Conservation (phyloP, 345 rosid genomes). For the Noccaea caerulescens region DNA sequence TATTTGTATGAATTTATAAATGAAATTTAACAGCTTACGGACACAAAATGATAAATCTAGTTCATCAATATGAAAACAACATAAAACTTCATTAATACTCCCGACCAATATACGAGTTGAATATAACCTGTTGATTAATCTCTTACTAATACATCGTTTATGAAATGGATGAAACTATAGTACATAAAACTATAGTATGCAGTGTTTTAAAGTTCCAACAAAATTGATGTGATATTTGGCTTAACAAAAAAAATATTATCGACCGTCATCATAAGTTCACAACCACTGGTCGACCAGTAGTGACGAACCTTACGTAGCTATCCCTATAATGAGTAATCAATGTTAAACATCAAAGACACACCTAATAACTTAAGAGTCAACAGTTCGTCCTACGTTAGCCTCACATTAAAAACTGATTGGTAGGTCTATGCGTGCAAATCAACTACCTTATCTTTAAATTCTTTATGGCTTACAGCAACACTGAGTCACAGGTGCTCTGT, state of each 20-base stretch:
- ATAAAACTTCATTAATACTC: neutral
- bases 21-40: neutral
- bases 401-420: constrained; percentile 19
- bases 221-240: neutral
- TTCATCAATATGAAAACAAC: neutral
- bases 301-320: neutral
- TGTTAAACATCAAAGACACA: constrained; percentile 15
- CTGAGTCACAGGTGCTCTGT: too few relatives aligned
- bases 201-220: neutral
- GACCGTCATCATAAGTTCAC: neutral
- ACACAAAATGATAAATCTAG: neutral
- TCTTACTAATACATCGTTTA: neutral
- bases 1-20: constrained; percentile 1
- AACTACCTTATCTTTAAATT: neutral
- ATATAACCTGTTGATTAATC: neutral
- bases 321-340: neutral
- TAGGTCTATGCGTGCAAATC: constrained; percentile 1
- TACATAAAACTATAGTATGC: neutral
- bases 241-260: neutral
- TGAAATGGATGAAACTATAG: neutral
- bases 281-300: neutral
- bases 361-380: neutral
- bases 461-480: too few relatives aligned
- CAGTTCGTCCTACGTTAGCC: constrained; percentile 6
- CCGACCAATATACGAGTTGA: neutral